phyloP scores from a whole-genome alignment of 371 early-diverging fungal species.

The Apophysomyces ossiformis region DNA sequence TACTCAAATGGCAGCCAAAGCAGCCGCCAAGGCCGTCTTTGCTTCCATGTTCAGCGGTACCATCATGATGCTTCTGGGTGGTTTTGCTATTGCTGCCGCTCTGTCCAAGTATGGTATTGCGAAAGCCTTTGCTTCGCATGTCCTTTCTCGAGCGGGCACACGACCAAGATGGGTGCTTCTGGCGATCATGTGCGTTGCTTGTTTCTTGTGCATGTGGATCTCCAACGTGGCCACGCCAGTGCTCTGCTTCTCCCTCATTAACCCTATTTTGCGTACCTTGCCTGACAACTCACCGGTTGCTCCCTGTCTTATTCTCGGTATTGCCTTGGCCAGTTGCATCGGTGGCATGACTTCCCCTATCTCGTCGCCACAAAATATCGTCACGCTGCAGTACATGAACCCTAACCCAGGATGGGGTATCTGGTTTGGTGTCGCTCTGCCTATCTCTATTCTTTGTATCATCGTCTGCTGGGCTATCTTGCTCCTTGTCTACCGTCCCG shows the following conservation, averaged over 20 bases:
- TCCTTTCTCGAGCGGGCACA: slow-evolving; percentile 73
- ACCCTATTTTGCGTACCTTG: slow-evolving; percentile 77
- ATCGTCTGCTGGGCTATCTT: slow-evolving; percentile 82
- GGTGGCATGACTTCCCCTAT: slow-evolving; percentile 97
- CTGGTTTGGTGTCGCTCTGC: slow-evolving; percentile 81
- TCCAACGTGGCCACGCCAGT: slow-evolving; percentile 87
- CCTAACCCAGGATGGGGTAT: slow-evolving; percentile 84
- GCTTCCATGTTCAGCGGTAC: slow-evolving; percentile 93
- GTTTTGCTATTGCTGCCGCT: slow-evolving; percentile 89
- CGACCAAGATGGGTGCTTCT: slow-evolving; percentile 69
- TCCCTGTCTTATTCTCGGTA: slow-evolving; percentile 86
- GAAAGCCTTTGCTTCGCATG: slow-evolving; percentile 74
- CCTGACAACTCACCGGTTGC: slow-evolving; percentile 75
- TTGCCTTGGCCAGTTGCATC: slow-evolving; percentile 91
- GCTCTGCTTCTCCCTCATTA: slow-evolving; percentile 78
- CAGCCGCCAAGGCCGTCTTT: slow-evolving; percentile 83
- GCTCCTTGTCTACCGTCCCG: slow-evolving; percentile 66
- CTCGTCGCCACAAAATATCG: slow-evolving; percentile 91
- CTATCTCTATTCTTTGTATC: slow-evolving; percentile 69
- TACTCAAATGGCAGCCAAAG: slow-evolving; percentile 61
- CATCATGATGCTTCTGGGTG: slow-evolving; percentile 94
- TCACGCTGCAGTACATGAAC: slow-evolving; percentile 83
- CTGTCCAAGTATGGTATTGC: slow-evolving; percentile 66
- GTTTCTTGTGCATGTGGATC: slow-evolving; percentile 81
- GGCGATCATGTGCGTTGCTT: slow-evolving; percentile 77